Evolutionary conservation across 2,329 filamentous ascomycete genomes (phyloP).

Genomic region (Pseudocercospora fijiensis): DNA sequence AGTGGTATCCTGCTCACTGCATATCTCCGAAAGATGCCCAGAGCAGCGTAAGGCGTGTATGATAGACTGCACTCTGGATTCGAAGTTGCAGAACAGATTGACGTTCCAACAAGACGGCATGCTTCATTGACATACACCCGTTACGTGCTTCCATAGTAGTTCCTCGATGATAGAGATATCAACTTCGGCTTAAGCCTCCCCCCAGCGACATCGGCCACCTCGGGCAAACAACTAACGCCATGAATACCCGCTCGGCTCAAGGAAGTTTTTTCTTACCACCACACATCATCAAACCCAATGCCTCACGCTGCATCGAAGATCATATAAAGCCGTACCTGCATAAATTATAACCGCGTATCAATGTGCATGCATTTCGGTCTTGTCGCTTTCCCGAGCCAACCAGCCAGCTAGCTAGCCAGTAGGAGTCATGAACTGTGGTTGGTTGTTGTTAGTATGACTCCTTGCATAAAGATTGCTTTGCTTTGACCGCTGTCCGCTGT

Average conservation of each 20-base stretch:
- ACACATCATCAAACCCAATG: neutral
- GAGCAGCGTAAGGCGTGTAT: neutral
- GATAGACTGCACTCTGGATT: neutral
- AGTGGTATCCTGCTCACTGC: neutral
- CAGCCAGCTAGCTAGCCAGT: no score
- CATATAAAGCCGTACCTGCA: neutral
- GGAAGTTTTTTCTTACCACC: constrained; percentile 4
- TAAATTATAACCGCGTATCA: no score
- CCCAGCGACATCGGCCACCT: neutral
- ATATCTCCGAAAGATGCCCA: neutral
- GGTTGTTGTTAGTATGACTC: neutral
- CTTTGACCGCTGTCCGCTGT: neutral
- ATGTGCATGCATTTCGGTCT: neutral
- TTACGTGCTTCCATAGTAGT: no score
- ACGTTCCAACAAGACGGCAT: neutral
- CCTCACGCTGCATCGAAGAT: neutral
- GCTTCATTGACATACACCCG: neutral
- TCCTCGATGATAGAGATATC: no score
- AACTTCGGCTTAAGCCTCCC: neutral
- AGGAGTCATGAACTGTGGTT: constrained; percentile 1
- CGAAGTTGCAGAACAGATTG: neutral
- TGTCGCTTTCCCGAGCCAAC: no score
- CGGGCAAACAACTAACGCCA: neutral
- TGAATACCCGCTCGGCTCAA: neutral
- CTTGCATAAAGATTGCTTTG: neutral